Base-by-base conservation (phyloP, 1,139 yeast genomes). In the Candida labiduridarum region DNA sequence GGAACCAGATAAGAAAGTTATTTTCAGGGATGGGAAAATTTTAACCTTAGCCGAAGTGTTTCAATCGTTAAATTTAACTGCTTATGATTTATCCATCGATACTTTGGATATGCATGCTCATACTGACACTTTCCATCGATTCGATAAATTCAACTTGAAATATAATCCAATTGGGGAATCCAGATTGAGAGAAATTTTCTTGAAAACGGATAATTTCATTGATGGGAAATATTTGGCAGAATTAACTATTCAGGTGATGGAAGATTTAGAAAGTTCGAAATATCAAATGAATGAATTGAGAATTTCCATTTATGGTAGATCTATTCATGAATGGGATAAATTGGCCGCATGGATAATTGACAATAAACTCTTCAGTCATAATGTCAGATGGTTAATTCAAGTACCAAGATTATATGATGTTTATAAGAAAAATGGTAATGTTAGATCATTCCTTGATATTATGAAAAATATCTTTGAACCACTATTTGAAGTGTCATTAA, bases 21-120 rank as follows among this genome's bases (percentile, higher is more conserved):
- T 95, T 49, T 87, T 82, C 71, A 87, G 99, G 74, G 99, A 95
- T 71, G 96, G 95, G 18, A 85, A 89, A 64, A 82, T 90, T n/a
- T 79, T 95, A 62, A 89, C 98, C 0, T 78, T 95, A 56, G 80
- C 78, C 15, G 86, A 94, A 64, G 99, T 95, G 46, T 95, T 95
- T 70, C 81, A 91, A 63, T 91, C 98, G 38, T 79, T 95, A 66
- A 85, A 90, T 50, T 77, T 95, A 55, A 86, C 96, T 0, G 98
- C 97, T 1, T 95, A 95, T 65, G 99, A 95, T 65, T 76, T 95
- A 55, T 88, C 96, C 51, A 94, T 95, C 61, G 99, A 95, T 63
- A 94, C 99, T 1, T 80, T 95, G 58, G 99, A 95, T 69, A 95
- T 95, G 99, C 99, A 95, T 69, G 97, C 99, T 2, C 99, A 95